A percentile compares a stretch with the other conserved stretches of the same genome.
Evolutionary conservation across 1,284 basidiomycete species (phyloP).

Genomic region (Malassezia yamatoensis): DNA sequence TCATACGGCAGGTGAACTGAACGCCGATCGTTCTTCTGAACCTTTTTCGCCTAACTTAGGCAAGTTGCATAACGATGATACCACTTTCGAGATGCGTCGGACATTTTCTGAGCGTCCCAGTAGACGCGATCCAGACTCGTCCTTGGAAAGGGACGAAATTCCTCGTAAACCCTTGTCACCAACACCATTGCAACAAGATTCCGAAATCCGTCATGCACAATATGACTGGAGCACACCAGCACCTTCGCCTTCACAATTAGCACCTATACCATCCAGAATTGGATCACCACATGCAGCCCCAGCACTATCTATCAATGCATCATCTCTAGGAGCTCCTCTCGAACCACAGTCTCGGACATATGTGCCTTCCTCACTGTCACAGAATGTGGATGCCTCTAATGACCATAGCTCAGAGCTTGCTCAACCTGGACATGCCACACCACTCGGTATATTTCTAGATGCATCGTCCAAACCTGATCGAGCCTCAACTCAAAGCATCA

Average conservation of each 20-base stretch:
- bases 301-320: too few relatives aligned
- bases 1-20: neutral
- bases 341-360: neutral
- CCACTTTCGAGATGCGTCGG: neutral
- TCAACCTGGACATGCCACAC: neutral
- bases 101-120: neutral
- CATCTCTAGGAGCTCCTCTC: too few relatives aligned
- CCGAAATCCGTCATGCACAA: too few relatives aligned
- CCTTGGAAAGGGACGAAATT: too few relatives aligned
- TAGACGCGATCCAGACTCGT: too few relatives aligned
- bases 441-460: neutral
- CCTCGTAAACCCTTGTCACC: too few relatives aligned
- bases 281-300: too few relatives aligned
- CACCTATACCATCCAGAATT: too few relatives aligned
- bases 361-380: neutral
- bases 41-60: neutral
- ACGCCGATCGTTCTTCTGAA: neutral
- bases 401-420: neutral
- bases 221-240: too few relatives aligned
- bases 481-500: too few relatives aligned
- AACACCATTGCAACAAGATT: too few relatives aligned
- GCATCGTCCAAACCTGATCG: neutral
- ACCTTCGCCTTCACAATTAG: too few relatives aligned
- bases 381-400: neutral
- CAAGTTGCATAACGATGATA: neutral